Conservation (phyloP, 495 filamentous ascomycete species). For the Aspergillus biplanus region DNA sequence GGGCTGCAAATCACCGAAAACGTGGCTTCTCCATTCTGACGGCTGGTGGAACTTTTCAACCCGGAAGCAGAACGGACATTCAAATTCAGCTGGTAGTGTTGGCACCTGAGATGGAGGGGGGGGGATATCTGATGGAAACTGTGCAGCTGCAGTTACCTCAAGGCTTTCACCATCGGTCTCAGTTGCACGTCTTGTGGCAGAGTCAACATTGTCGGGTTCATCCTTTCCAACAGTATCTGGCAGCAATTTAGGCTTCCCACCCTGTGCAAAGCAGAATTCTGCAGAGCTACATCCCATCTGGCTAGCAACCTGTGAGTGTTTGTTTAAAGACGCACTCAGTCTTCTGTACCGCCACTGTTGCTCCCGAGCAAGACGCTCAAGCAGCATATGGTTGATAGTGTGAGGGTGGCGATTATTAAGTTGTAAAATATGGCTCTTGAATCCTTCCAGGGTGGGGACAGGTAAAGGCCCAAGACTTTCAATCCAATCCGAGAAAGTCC, state of each 20-base stretch:
- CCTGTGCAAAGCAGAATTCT: slow-evolving; percentile 64
- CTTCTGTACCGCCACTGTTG: slow-evolving; percentile 79
- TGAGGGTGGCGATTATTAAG: slow-evolving; percentile 61
- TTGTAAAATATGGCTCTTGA: slow-evolving; percentile 71
- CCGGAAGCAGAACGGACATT: slow-evolving; percentile 89
- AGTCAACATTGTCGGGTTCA: slow-evolving; percentile 38
- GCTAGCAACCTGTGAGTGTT: slow-evolving; percentile 63
- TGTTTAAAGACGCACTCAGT: slow-evolving; percentile 70
- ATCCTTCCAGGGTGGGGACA: slow-evolving; percentile 75
- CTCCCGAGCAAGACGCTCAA: slow-evolving; percentile 83
- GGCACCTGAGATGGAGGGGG: slow-evolving; percentile 68
- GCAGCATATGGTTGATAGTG: slow-evolving; percentile 60
- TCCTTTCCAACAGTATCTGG: slow-evolving; percentile 46
- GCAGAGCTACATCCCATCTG: slow-evolving; percentile 60
- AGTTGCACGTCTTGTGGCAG: slow-evolving; percentile 45
- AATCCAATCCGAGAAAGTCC: too few species aligned
- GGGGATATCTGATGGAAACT: slow-evolving; percentile 81
- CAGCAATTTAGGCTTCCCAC: slow-evolving; percentile 59
- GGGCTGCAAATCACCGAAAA: slow-evolving; percentile 93
- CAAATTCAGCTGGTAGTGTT: slow-evolving; percentile 86
- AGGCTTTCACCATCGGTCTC: slow-evolving; percentile 65
- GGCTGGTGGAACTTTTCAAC: slow-evolving; percentile 91
- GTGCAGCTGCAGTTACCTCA: slow-evolving; percentile 60
- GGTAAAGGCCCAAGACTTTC: slow-evolving; percentile 39
- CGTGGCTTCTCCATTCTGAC: slow-evolving; percentile 97